These are phyloP conservation scores for Lizonia empirigonia DNA, from an alignment of 2,329 filamentous ascomycete species.

Conservation along the genomic window DNA sequence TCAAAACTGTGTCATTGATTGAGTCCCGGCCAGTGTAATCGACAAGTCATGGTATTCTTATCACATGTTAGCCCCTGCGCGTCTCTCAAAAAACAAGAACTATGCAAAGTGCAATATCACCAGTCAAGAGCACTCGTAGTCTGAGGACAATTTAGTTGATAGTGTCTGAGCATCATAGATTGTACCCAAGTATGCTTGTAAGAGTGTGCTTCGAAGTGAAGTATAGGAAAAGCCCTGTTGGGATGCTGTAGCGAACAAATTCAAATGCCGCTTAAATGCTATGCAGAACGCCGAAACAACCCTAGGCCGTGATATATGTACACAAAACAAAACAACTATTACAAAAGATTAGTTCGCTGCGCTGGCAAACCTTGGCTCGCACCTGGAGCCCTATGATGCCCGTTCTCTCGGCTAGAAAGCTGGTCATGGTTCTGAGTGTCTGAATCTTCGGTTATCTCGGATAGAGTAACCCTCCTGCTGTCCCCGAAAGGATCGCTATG, in stretches of 20 bases:
- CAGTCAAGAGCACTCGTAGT: too few relatives aligned
- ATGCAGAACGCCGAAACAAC: neutral
- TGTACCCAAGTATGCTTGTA: neutral
- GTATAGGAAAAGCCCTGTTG: neutral
- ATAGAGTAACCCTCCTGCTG: too few relatives aligned
- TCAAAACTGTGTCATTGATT: neutral
- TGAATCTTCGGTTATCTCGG: neutral
- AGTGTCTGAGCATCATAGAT: neutral
- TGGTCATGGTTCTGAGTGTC: neutral
- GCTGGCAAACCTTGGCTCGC: neutral
- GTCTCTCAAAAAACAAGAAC: too few relatives aligned
- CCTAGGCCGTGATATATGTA: neutral
- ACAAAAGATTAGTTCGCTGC: neutral
- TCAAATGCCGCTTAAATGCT: neutral
- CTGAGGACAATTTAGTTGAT: too few relatives aligned
- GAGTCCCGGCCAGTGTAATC: too few relatives aligned
- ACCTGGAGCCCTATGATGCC: neutral
- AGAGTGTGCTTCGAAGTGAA: slow-evolving; percentile 15
- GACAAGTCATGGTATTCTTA: too few relatives aligned
- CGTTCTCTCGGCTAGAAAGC: neutral
- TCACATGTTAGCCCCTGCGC: too few relatives aligned
- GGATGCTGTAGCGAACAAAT: neutral
- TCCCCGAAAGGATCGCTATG: too few relatives aligned
- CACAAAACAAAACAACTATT: neutral
- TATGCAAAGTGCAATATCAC: too few relatives aligned